Base-by-base conservation (phyloP, 305 asterid species). In the Fraxinus sp. region DNA sequence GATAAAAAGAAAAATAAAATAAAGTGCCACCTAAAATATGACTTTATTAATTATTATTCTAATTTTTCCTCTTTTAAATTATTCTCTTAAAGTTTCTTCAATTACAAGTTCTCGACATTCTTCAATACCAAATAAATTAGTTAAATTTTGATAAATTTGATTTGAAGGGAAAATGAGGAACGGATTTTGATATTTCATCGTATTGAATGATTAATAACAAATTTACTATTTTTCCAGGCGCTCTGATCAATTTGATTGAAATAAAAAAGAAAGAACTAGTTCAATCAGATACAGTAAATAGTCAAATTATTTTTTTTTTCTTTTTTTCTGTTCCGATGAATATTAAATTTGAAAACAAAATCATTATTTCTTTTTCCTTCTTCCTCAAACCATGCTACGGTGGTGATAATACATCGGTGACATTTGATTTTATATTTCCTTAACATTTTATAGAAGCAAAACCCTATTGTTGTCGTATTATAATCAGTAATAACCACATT, bases 21-120 rank as follows among this genome's bases (percentile, higher is more conserved):
- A 79, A 59, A 84, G 79, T 64, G 66, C 80, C 84, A 81, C 84
- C 83, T 30, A 18, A 82, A 83, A 68, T 6, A 46, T 26, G 81
- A 68, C 82, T 81, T 85, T 83, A 83, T 79, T 80, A 80, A 79
- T 85, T 83, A 81, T 79, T 80, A 80, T 78, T 39, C 37, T 18
- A 81, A 59, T 73, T 79, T 86, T 85, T 81, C 41, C 70, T 81
- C 84, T 4, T 52, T 52, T 52, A n/a, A 52, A 52, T 16, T 16
- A 16, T 37, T 52, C n/a, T 3, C 18, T 3, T 52, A 16, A 16
- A 5, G 22, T 82, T 46, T 76, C 83, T 44, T 81, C 80, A 64
- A 64, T 57, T 77, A 24, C 71, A 85, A 79, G 83, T 78, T 85
- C 77, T 46, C 24, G 86, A 74, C 84, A 83, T 18, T 77, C 8